Evolutionary conservation across 768 basidiomycete species (phyloP), one percentile per base, ranked within the genome.

Genomic region (Leccinellum albellum): DNA sequence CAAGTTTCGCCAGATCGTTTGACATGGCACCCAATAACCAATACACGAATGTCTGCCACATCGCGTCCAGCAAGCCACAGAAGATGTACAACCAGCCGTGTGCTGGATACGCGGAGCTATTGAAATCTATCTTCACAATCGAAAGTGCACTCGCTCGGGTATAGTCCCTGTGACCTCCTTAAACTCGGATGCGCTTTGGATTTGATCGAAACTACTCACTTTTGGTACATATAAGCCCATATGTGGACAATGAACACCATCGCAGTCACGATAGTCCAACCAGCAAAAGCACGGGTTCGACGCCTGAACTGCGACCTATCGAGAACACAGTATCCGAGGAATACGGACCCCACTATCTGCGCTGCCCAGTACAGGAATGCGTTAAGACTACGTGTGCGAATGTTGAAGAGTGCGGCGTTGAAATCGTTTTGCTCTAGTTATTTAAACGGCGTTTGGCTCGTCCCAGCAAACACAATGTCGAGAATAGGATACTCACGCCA

Each of bases 1-100:
- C 71, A 91, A 50, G 31, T 68, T 89, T 90, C 2, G 79, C 82
- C 10, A 88, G 84, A 68, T 91, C 84, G 62, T 92, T 91, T 23
- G 88, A 89, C 86, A 94, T 89, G 15, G 88, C 86, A 37, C 91
- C 90, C 82, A 90, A 86, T 63, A 89, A 75, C 88, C 88, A 90
- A 69, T 91, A 91, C 7, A 85, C 84, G 0, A 84, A 83, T 2
- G 88, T 91, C 68, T 93, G 91, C 88, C 90, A 93, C 82, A 89
- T 86, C 1, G 90, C 78, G 59, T 93, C 91, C 58, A 91, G 77
- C 12, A 92, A 66, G 28, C 89, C 88, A 60, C 83, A 88, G 71
- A 85, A 82, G 60, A 89, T 81, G 70, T 85, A 91, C 7, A 92
- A 71, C 72, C 79, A 79, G 9, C 85, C 74, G 50, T 78, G 78